Conservation (phyloP, 2,329 filamentous ascomycete species). For the Verticillium dahliae region DNA sequence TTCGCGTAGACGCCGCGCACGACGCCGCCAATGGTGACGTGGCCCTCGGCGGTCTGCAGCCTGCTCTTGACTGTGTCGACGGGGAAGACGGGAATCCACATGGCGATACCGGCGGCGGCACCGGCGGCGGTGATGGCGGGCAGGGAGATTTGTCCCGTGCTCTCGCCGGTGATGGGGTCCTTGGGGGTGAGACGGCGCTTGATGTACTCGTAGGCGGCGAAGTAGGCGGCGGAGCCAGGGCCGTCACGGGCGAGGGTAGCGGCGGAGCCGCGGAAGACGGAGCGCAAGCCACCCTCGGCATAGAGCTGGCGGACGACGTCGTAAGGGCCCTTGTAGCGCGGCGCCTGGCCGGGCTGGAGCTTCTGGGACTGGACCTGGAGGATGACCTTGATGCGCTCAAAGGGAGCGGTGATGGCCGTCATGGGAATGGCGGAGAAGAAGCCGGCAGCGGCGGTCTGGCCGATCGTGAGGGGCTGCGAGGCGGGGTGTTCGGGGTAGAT, state of each 20-base stretch:
- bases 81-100: constrained; percentile 99
- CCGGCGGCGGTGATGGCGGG: constrained; percentile 80
- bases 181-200: constrained; percentile 82
- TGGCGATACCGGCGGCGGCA: constrained; percentile 86
- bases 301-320: constrained; percentile 95
- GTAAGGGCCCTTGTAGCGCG: constrained; percentile 77
- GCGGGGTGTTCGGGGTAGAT: constrained; percentile 58
- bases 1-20: constrained; percentile 75
- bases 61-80: constrained; percentile 94
- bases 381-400: constrained; percentile 97
- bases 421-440: constrained; percentile 98
- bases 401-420: constrained; percentile 97
- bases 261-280: constrained; percentile 83
- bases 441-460: constrained; percentile 82
- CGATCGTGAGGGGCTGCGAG: constrained; percentile 69
- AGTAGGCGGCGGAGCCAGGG: constrained; percentile 90
- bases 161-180: constrained; percentile 65
- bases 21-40: constrained; percentile 72
- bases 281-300: constrained; percentile 80
- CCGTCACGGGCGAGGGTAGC: constrained; percentile 94
- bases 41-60: constrained; percentile 84
- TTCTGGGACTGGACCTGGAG: constrained; percentile 96
- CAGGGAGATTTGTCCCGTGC: constrained; percentile 72
- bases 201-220: constrained; percentile 93
- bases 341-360: constrained; percentile 83